Percentiles rank a stretch among this genome's conserved stretches.
Evolutionary conservation across 176 grass and related monocot genomes (phyloP).

Genomic region (Cocos nucifera): DNA sequence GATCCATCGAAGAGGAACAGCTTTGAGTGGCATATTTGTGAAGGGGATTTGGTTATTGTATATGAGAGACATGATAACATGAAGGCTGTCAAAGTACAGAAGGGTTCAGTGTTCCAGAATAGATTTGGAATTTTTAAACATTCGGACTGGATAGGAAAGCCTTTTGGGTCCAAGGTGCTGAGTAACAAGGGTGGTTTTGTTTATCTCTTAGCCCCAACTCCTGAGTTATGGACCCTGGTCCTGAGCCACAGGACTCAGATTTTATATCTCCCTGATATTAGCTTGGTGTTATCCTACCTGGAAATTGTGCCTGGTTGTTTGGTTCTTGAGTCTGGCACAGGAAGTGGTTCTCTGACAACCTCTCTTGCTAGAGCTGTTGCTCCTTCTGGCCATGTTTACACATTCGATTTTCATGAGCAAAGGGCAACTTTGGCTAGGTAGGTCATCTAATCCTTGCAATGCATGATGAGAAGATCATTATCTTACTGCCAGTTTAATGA

Average conservation of each 20-base stretch:
- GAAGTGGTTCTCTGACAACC: slow-evolving; percentile 70
- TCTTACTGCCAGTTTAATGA: neutral
- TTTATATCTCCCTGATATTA: slow-evolving; percentile 82
- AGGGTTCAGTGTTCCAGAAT: slow-evolving; percentile 57
- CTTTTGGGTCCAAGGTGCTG: slow-evolving; percentile 74
- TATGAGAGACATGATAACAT: slow-evolving; percentile 68
- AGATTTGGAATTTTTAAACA: slow-evolving; percentile 74
- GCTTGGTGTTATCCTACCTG: slow-evolving; percentile 70
- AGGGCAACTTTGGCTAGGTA: slow-evolving; percentile 70
- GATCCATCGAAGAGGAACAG: slow-evolving; percentile 35
- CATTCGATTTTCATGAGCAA: slow-evolving; percentile 95
- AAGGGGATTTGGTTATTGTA: slow-evolving; percentile 75
- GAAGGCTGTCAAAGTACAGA: slow-evolving; percentile 45
- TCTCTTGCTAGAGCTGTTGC: slow-evolving; percentile 68
- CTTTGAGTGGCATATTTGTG: slow-evolving; percentile 40
- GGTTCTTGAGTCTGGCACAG: slow-evolving; percentile 75
- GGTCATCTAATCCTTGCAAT: neutral
- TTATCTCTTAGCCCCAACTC: slow-evolving; percentile 62
- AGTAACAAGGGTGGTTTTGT: slow-evolving; percentile 49
- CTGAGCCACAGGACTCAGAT: slow-evolving; percentile 93
- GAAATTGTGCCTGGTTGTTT: slow-evolving; percentile 69
- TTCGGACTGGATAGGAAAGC: slow-evolving; percentile 66
- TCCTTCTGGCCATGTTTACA: slow-evolving; percentile 51
- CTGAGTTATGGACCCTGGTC: slow-evolving; percentile 84
- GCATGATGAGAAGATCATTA: neutral